Evolutionary conservation across 371 early-diverging fungal genomes (phyloP).

Genomic region (Apophysomyces ossiformis): DNA sequence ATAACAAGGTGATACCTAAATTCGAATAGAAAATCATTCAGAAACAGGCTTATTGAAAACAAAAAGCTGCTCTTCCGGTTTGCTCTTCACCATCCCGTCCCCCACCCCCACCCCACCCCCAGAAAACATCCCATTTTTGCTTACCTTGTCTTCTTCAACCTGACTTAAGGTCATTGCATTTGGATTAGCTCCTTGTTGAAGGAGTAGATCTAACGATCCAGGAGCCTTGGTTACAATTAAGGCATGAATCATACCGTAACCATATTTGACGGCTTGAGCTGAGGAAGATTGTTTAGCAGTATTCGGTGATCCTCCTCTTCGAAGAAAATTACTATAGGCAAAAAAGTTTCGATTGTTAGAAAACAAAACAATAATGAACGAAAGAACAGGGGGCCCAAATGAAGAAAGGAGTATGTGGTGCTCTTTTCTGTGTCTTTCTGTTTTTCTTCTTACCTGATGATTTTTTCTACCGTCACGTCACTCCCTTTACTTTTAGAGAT

Average conservation of each 20-base stretch:
- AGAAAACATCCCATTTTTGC: background rate
- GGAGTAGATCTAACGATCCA: slow-evolving; percentile 34
- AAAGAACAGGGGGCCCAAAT: background rate
- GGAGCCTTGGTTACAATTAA: slow-evolving; percentile 43
- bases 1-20: slow-evolving; percentile 49
- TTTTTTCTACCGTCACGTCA: slow-evolving; percentile 48
- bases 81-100: background rate
- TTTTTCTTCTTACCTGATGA: slow-evolving; percentile 32
- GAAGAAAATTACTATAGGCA: slow-evolving; percentile 38
- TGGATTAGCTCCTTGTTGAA: slow-evolving; percentile 53
- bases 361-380: background rate
- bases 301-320: slow-evolving; percentile 54
- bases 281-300: slow-evolving; percentile 47
- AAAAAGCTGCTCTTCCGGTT: background rate
- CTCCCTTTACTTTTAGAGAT: slow-evolving; percentile 40
- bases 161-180: slow-evolving; percentile 39
- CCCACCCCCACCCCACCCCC: background rate
- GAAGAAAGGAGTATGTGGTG: slow-evolving; percentile 3
- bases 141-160: slow-evolving; percentile 48
- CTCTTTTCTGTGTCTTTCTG: background rate
- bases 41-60: too few relatives aligned
- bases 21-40: background rate
- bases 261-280: slow-evolving; percentile 39
- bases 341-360: background rate
- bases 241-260: slow-evolving; percentile 55